phyloP scores from a whole-genome alignment of 139 green algal genomes.

The Chlorella sp. region DNA sequence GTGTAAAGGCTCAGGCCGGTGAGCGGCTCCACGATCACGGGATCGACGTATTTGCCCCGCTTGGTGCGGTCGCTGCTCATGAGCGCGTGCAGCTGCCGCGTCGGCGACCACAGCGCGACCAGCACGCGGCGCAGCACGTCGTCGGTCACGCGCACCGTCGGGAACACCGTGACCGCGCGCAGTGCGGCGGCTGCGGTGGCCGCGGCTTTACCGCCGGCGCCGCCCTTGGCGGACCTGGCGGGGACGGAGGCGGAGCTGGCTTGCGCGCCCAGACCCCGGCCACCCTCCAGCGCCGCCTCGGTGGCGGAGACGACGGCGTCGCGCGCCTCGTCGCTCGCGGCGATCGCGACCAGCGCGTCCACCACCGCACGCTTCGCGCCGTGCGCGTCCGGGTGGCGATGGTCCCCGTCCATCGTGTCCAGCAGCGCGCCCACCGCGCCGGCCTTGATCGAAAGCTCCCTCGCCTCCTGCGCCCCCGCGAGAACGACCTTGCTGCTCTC shows the following conservation, averaged over 20 bases:
- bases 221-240: background rate
- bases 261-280: background rate
- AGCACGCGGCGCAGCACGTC: background rate
- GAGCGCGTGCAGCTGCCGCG: background rate
- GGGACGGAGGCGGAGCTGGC: background rate
- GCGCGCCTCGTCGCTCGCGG: background rate
- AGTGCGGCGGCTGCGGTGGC: background rate
- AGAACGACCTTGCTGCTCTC: background rate
- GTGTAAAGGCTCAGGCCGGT: background rate
- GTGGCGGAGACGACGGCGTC: background rate
- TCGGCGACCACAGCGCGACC: background rate
- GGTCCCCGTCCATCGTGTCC: background rate
- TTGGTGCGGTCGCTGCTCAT: background rate
- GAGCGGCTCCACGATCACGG: background rate
- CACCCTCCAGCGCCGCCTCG: background rate
- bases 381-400: background rate
- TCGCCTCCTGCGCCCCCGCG: background rate
- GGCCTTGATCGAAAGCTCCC: background rate
- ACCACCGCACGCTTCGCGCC: background rate
- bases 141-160: background rate
- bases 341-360: background rate
- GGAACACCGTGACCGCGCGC: background rate
- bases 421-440: background rate
- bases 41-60: background rate
- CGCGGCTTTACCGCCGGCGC: no score